Percentiles rank a stretch among this genome's conserved stretches.
These are phyloP conservation scores for Rhodotorula diobovata DNA, from an alignment of 768 basidiomycete species.

Conservation along the genomic window DNA sequence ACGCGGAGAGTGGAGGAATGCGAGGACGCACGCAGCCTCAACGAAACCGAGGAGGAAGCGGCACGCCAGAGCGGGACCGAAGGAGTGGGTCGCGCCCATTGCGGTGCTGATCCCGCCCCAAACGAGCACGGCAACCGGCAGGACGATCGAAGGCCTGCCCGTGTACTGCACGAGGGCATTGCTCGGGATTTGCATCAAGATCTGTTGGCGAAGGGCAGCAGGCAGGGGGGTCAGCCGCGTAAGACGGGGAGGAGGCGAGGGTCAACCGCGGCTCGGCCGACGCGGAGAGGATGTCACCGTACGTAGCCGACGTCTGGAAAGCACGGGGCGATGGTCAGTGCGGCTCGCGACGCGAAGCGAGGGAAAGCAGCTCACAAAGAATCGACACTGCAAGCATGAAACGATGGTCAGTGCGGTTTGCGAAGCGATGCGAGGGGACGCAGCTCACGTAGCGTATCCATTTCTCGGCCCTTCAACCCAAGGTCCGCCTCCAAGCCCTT, in stretches of 20 bases:
- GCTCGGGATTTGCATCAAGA: slow-evolving; percentile 28
- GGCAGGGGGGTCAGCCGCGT: not conserved
- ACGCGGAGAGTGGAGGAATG: too few relatives aligned
- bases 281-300: too few relatives aligned
- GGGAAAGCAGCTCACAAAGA: slow-evolving; percentile 43
- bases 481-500: slow-evolving; percentile 45
- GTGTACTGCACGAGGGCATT: slow-evolving; percentile 46
- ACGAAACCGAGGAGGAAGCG: slow-evolving; percentile 1
- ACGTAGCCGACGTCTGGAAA: too few relatives aligned
- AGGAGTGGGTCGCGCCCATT: slow-evolving; percentile 56
- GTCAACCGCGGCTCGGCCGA: too few relatives aligned
- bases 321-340: too few relatives aligned
- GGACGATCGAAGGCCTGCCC: slow-evolving; percentile 46
- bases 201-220: not conserved
- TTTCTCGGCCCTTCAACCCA: slow-evolving; percentile 41
- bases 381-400: too few relatives aligned
- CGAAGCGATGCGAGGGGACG: too few relatives aligned
- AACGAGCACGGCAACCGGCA: slow-evolving; percentile 48
- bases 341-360: too few relatives aligned
- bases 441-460: slow-evolving; percentile 33
- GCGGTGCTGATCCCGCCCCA: slow-evolving; percentile 58
- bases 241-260: not conserved
- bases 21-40: not conserved
- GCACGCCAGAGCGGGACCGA: slow-evolving; percentile 44
- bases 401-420: too few relatives aligned